Conservation (phyloP, 1,284 basidiomycete genomes). For the Austroboletus niveus region DNA sequence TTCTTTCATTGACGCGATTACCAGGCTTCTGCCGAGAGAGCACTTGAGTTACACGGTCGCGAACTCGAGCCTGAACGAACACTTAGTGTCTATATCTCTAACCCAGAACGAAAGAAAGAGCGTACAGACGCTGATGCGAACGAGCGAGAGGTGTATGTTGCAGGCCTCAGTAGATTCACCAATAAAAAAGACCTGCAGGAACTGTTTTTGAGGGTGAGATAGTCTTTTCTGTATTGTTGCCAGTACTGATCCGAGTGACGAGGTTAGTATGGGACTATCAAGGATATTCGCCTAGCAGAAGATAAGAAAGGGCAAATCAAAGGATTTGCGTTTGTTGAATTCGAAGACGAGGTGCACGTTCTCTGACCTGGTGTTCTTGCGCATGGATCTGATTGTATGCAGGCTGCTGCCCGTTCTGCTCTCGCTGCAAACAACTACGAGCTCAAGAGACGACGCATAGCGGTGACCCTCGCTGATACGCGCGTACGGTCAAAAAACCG, state of each 20-base stretch:
- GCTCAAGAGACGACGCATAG: conserved; percentile 80
- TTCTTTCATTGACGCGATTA: not conserved
- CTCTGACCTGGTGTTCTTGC: not conserved
- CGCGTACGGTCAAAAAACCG: conserved; percentile 58
- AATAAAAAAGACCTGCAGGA: conserved; percentile 72
- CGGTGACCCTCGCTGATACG: conserved; percentile 78
- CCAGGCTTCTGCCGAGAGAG: conserved; percentile 71
- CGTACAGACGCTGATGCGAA: conserved; percentile 84
- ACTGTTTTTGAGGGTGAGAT: conserved; percentile 69
- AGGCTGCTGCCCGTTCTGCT: conserved; percentile 73
- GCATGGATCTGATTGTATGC: conserved; percentile 5
- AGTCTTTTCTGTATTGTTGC: not conserved
- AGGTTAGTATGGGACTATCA: conserved; percentile 74
- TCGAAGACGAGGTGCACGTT: conserved; percentile 65
- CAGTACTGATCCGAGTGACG: conserved; percentile 9
- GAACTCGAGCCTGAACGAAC: conserved; percentile 68
- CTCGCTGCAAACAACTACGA: conserved; percentile 82
- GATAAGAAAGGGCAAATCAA: conserved; percentile 72
- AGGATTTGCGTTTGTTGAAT: conserved; percentile 95
- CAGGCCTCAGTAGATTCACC: conserved; percentile 76
- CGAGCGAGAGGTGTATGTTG: conserved; percentile 82
- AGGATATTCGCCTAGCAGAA: conserved; percentile 75
- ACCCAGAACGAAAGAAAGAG: conserved; percentile 86
- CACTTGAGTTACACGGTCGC: conserved; percentile 74
- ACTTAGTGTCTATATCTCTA: conserved; percentile 85